Evolutionary conservation across 805 yeast genomes (phyloP).

Genomic region (Saccharomycopsis microspora): DNA sequence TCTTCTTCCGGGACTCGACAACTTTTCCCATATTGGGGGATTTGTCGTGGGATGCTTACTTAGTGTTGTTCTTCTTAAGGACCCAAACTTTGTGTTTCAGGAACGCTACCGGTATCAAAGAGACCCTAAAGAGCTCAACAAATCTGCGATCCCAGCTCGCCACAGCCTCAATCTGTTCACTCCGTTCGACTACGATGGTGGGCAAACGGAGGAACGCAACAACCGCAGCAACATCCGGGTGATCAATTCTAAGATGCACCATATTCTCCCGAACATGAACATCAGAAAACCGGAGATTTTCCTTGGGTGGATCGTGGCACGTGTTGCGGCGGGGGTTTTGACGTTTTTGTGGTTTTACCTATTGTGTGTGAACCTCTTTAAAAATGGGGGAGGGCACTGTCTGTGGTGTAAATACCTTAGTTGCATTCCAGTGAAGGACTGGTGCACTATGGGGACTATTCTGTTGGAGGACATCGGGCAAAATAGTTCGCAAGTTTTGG

Average conservation of each 20-base stretch:
- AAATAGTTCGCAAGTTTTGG: conserved; percentile 5
- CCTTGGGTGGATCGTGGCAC: conserved; percentile 39
- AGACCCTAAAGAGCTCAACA: conserved; percentile 14
- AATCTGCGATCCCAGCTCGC: conserved; percentile 17
- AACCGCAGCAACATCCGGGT: conserved; percentile 19
- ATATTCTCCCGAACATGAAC: conserved; percentile 17
- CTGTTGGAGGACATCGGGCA: conserved; percentile 17
- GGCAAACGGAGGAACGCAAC: background rate
- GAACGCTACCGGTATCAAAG: conserved; percentile 16
- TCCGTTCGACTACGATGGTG: conserved; percentile 17
- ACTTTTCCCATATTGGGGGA: conserved; percentile 69
- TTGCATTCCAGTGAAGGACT: conserved; percentile 58
- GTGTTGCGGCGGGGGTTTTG: conserved; percentile 34
- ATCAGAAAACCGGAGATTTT: conserved; percentile 29
- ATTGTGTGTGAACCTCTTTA: conserved; percentile 36
- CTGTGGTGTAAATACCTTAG: conserved; percentile 66
- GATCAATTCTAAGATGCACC: conserved; percentile 17
- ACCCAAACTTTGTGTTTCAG: conserved; percentile 36
- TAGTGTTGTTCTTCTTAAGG: conserved; percentile 39
- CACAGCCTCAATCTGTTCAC: conserved; percentile 15
- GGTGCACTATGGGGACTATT: conserved; percentile 34
- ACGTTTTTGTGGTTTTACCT: conserved; percentile 39
- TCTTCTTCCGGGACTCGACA: conserved; percentile 61
- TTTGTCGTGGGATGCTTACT: conserved; percentile 47
- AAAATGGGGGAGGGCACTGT: conserved; percentile 40